Conservation (phyloP, 2,329 filamentous ascomycete genomes). For the Cytospora leucostoma region DNA sequence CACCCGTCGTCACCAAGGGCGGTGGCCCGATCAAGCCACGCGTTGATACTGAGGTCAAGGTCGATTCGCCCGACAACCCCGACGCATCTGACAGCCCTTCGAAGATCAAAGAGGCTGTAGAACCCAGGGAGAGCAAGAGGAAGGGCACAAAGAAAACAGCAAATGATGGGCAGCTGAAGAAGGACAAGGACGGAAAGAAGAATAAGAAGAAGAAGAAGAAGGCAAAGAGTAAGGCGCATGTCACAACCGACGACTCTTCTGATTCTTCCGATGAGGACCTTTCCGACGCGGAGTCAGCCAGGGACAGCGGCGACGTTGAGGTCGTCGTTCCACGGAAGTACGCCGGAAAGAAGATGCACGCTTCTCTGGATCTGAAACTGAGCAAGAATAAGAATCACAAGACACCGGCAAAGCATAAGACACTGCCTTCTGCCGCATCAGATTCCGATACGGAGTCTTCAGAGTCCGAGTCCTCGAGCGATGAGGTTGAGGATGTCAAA, state of each 20-base stretch:
- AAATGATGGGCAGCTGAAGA: neutral
- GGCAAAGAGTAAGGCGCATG: conserved; percentile 12
- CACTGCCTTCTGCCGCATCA: neutral
- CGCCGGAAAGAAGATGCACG: conserved; percentile 2
- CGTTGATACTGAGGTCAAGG: conserved; percentile 16
- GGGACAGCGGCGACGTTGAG: neutral
- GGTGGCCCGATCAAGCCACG: conserved; percentile 13
- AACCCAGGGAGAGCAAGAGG: neutral
- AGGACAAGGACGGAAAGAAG: conserved; percentile 3
- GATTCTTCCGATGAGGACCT: conserved; percentile 1
- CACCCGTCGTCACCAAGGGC: conserved; percentile 13
- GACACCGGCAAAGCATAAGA: neutral
- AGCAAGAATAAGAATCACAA: conserved; percentile 1
- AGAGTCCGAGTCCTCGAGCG: neutral
- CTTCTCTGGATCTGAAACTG: neutral
- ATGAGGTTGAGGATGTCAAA: neutral
- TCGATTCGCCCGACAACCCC: neutral
- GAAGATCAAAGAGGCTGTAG: conserved; percentile 6
- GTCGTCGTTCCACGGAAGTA: conserved; percentile 4
- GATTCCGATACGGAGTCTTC: conserved; percentile 16
- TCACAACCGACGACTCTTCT: conserved; percentile 10
- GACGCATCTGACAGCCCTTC: conserved; percentile 2
- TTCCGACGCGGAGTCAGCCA: neutral
- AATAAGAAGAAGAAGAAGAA: conserved; percentile 17
- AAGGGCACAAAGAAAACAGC: neutral